Evolutionary conservation across 129 eudicot genomes (phyloP).

Genomic region (Flaveria bidentis): DNA sequence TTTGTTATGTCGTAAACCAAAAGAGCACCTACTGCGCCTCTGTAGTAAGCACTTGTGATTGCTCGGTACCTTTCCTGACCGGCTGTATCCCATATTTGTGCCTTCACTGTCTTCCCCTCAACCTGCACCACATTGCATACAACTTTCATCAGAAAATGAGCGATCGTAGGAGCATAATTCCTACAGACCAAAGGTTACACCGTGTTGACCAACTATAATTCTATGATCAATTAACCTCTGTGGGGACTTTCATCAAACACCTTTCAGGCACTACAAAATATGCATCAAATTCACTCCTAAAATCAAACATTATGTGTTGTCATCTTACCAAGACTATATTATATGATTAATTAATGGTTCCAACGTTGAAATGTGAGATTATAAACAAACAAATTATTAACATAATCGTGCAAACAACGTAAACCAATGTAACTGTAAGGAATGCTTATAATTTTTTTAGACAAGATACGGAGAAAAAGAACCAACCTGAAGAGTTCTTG

Average conservation of each 20-base stretch:
- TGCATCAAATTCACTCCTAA: not conserved
- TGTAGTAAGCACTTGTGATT: constrained; percentile 44
- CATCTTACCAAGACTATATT: not conserved
- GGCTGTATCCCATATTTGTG: constrained; percentile 50
- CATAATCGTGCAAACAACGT: not conserved
- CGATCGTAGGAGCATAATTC: too few species aligned
- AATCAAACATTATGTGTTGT: not conserved
- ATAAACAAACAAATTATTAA: not conserved
- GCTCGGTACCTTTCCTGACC: constrained; percentile 49
- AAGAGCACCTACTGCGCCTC: constrained; percentile 48
- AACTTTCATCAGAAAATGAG: not conserved
- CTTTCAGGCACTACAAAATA: constrained; percentile 19
- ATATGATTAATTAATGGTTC: too few species aligned
- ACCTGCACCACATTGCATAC: constrained; percentile 29
- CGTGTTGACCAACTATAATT: not conserved
- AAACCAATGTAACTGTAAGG: not conserved
- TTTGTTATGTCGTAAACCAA: constrained; percentile 43
- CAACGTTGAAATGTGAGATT: not conserved
- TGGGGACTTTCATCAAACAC: constrained; percentile 26
- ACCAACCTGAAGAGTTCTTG: constrained; percentile 80
- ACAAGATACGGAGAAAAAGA: not conserved
- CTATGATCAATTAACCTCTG: not conserved
- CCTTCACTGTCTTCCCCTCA: constrained; percentile 51
- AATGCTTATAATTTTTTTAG: not conserved
- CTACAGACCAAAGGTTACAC: too few species aligned